Evolutionary conservation across 2,329 filamentous ascomycete genomes (phyloP).

Genomic region (Colletotrichum tropicale): DNA sequence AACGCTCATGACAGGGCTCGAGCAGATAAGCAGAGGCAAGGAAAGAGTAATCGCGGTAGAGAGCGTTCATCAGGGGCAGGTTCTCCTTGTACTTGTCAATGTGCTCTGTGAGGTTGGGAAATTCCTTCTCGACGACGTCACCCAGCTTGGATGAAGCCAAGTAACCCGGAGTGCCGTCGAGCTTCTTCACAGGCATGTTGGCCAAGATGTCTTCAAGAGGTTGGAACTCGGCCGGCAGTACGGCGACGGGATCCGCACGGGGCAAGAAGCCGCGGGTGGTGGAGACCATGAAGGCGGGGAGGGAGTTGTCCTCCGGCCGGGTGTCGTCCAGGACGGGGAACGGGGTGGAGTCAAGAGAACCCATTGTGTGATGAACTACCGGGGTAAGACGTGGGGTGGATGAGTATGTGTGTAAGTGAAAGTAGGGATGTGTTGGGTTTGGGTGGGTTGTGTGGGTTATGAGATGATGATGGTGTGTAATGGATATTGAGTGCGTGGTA

Average conservation of each 20-base stretch:
- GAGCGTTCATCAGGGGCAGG: constrained; percentile 79
- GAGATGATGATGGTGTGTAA: background rate
- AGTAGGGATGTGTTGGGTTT: background rate
- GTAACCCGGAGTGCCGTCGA: constrained; percentile 76
- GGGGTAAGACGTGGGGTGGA: background rate
- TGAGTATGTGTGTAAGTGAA: background rate
- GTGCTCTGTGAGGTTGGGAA: constrained; percentile 77
- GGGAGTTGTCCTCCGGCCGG: constrained; percentile 62
- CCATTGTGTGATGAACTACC: constrained; percentile 34
- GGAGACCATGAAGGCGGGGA: constrained; percentile 81
- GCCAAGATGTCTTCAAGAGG: constrained; percentile 73
- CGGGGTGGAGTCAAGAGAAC: constrained; percentile 39
- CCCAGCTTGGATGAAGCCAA: constrained; percentile 78
- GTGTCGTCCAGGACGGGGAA: constrained; percentile 71
- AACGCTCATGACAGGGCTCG: constrained; percentile 85
- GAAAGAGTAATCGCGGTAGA: constrained; percentile 93
- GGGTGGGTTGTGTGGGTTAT: constrained; percentile 8
- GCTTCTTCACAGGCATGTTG: constrained; percentile 79
- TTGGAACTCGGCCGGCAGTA: constrained; percentile 76
- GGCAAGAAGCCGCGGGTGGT: constrained; percentile 78
- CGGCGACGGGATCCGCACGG: constrained; percentile 63
- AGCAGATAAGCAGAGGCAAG: constrained; percentile 87
- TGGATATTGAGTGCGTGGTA: background rate
- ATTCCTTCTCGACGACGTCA: constrained; percentile 71
- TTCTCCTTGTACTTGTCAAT: constrained; percentile 77